Base-by-base conservation (phyloP, 108 stramenopile species). In the Cyclotella baltica region DNA sequence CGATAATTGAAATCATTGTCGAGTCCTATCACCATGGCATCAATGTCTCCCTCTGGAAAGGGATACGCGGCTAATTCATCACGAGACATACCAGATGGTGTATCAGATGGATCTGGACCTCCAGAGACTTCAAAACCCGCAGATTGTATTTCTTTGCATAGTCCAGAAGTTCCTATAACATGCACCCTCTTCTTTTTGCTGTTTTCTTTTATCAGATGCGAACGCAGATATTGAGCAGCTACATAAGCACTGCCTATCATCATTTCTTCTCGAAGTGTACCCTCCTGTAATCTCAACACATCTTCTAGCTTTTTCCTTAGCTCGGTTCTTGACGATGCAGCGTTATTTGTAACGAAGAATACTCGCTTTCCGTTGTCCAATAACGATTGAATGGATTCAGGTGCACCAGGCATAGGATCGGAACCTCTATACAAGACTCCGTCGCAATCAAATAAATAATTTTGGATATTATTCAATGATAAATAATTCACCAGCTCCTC, bases 321-420 rank as follows among this genome's bases (percentile, higher is more conserved):
- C 72, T 90, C 80, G 51, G 31, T 56, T 71, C 93, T 89, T 72
- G 78, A 89, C 20, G 87, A 80, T 9, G 83, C 88, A 10, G 89
- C 89, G 78, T 96, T 94, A 76, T 96, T 96, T 11, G 93, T 94
- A 27, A 93, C 88, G 74, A 96, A 94, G 20, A 93, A 78, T 22
- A 93, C 81, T 69, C 74, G 84, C 71, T 94, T 96, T 6, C 85
- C 81, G 8, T 53, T 67, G 0, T 63, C 70, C 9, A 83, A 57
- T 11, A 94, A 52, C 37, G 37, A 55, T 73, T 77, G 47, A n/a
- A 93, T 72, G 43, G 90, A 77, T 62, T 87, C 74, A 4, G 85
- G 53, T 11, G 92, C 89, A 22, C 74, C 83, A 23, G 93, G 92
- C 62, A 88, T 85, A 25, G 78, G 73, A 70, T 89, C 85, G 8